Evolutionary conservation across 2,329 filamentous ascomycete species (phyloP), one percentile per base, ranked within the genome.

Genomic region (Arthroderma uncinatum): DNA sequence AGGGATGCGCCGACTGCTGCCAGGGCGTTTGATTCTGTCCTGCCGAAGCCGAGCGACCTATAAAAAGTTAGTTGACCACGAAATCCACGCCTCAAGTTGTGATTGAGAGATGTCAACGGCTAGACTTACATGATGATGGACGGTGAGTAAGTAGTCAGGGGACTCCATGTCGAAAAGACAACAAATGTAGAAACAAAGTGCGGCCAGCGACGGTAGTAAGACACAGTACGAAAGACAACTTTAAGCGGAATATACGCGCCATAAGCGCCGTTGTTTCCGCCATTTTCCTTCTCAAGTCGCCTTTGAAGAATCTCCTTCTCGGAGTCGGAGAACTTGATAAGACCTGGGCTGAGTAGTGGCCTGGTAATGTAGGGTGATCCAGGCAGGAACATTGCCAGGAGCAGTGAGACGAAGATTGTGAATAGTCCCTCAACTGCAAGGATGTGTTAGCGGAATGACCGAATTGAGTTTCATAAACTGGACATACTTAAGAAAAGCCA

Each of bases 111-210:
- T 16, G 16, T 30, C 47, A 28, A 37, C 34, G 23, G 36, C 28
- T 3, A 54, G 34, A 53, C 62, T 63, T 55, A 72, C 71, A 73
- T 67, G 42, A 74, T 72, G 57, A 77, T 76, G 2, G 71, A 72
- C 0, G 77, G 78, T 0, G 76, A 79, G 59, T 79, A 80, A 0
- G 76, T 79, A 0, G 74, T 79, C 8, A 79, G 63, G 0, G 78
- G 75, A 7, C 74, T 75, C 76, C 77, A 80, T 0, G 77, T 79
- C 1, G 76, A 75, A 58, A 80, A 80, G 3, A 78, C 76, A 16
- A 71, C 73, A 52, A 76, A 78, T 0, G 77, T 78, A 3, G 75
- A 73, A 30, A 79, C 63, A 57, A 76, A 79, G 54, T 77, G 74
- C 4, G 72, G 74, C 76, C 76, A 79, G 57, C 76, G 72, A 12